A percentile compares a stretch with the other conserved stretches of the same genome.
phyloP scores from a whole-genome alignment of 176 grass and related monocot species.

The Canna indica region DNA sequence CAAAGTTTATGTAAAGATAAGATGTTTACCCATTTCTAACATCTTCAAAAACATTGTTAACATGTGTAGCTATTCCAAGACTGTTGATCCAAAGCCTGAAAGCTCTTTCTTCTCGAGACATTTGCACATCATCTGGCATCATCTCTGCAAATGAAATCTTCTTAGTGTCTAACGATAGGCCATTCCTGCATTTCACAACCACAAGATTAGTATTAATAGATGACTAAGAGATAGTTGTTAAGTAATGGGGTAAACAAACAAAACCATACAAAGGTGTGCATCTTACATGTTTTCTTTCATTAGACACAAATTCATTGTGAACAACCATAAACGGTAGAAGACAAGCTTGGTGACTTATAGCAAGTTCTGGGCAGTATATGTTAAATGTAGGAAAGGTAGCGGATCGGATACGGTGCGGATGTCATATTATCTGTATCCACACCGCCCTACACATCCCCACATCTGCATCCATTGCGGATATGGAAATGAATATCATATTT shows the following conservation, averaged over 20 bases:
- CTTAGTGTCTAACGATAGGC: slow-evolving; percentile 66
- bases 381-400: no score
- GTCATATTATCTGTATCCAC: no score
- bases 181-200: slow-evolving; percentile 45
- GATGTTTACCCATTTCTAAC: slow-evolving; percentile 73
- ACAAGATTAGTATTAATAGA: neutral
- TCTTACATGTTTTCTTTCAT: neutral
- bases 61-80: slow-evolving; percentile 74
- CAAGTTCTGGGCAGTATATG: no score
- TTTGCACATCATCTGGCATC: slow-evolving; percentile 64
- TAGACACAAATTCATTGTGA: neutral
- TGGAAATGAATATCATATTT: no score
- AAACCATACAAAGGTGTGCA: neutral
- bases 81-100: slow-evolving; percentile 99
- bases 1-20: neutral
- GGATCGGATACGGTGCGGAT: no score
- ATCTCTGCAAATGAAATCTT: slow-evolving; percentile 24
- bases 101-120: slow-evolving; percentile 93
- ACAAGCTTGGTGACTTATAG: neutral
- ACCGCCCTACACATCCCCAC: no score
- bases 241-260: neutral
- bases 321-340: neutral
- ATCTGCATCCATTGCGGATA: no score
- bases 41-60: slow-evolving; percentile 98
- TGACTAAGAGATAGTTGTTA: neutral